Base-by-base conservation (phyloP, 306 rosid genomes). In the Coriaria nepalensis region DNA sequence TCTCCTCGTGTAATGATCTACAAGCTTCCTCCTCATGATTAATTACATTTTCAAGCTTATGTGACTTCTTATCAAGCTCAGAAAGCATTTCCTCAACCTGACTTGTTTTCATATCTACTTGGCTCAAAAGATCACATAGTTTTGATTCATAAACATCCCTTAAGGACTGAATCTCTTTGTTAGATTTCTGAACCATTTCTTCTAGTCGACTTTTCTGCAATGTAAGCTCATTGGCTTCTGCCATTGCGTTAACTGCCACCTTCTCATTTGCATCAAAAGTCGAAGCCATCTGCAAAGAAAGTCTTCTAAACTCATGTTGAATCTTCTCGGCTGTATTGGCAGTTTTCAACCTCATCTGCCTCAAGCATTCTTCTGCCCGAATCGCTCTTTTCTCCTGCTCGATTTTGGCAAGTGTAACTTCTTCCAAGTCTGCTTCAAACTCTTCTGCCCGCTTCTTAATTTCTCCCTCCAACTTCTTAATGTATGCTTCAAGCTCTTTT, bases 311-410 rank as follows among this genome's bases (percentile, higher is more conserved):
- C 68, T 92, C 96, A 62, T 86, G 93, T 67, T 92, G 96, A 53
- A 92, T 87, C 66, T 81, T 79, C 74, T 76, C 88, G 33, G 99
- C 99, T 44, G 86, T 69, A 57, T 54, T 66, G 15, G 82, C 94
- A 74, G 75, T 86, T 66, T 65, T 78, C 34, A 61, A 65, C 62
- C 83, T 79, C 47, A 71, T 77, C 75, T 78, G 82, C 56, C 80
- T 64, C 77, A 86, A 64, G 20, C 79, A 55, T 55, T 80, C 96
- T 83, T 86, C 96, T 1, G 96, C 96, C 66, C 62, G 77, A 65
- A 92, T 79, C 54, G 96, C 93, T 75, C 83, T 77, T 53, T 82
- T 78, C 81, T 82, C 96, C 73, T 82, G 96, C 73, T 86, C 77
- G 62, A 92, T 68, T 66, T 82, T 92, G 53, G 73, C 78, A 13